A percentile compares a stretch with the other conserved stretches of the same genome.
These are phyloP conservation scores for Tetrahymena malaccensis DNA, from an alignment of 73 alveolate species.

Conservation along the genomic window DNA sequence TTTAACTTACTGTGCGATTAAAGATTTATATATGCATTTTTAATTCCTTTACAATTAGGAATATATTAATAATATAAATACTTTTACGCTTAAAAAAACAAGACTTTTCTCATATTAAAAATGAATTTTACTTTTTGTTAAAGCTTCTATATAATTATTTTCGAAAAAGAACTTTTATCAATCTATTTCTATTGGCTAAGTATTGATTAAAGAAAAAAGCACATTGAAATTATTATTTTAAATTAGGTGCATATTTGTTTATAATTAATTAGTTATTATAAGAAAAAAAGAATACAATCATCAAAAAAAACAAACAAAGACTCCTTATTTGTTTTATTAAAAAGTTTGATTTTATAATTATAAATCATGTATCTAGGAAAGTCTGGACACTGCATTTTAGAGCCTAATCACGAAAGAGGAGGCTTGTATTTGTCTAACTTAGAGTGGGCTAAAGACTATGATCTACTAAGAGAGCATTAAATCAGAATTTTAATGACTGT, in stretches of 20 bases:
- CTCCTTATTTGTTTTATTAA: neutral
- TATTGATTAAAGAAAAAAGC: neutral
- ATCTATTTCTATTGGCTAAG: neutral
- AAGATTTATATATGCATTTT: too few relatives aligned
- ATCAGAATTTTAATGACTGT: neutral
- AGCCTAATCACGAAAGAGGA: neutral
- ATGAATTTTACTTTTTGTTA: neutral
- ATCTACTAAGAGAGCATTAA: neutral
- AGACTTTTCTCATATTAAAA: neutral
- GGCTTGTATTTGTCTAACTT: neutral
- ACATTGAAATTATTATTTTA: too few relatives aligned
- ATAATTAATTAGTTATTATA: neutral
- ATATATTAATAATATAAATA: too few relatives aligned
- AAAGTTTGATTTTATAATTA: neutral
- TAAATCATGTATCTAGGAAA: neutral
- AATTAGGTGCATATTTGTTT: neutral
- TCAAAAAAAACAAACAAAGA: neutral
- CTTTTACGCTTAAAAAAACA: too few relatives aligned
- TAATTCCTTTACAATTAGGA: neutral
- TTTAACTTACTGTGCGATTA: too few relatives aligned
- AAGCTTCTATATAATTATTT: neutral
- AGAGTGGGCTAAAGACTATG: neutral
- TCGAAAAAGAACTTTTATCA: neutral
- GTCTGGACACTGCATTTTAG: neutral
- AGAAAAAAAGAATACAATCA: neutral